Evolutionary conservation across 768 basidiomycete genomes (phyloP).

Genomic region (Amanita exitialis): DNA sequence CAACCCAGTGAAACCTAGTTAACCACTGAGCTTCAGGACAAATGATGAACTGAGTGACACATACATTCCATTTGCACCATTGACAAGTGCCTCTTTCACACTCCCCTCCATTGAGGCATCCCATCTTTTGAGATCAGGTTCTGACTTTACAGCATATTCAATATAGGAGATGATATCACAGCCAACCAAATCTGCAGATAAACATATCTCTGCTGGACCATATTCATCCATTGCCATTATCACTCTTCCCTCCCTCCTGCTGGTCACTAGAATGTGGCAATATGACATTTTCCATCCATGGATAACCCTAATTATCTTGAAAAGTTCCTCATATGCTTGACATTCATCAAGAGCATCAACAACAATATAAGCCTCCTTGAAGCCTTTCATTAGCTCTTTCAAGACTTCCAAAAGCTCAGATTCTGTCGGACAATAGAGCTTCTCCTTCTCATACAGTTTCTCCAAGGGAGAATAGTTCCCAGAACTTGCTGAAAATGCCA

Average conservation of each 20-base stretch:
- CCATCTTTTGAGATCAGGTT: background rate
- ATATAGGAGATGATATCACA: background rate
- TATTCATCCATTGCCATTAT: background rate
- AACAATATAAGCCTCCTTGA: background rate
- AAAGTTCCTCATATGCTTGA: background rate
- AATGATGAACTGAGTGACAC: background rate
- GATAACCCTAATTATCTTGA: background rate
- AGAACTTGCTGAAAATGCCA: background rate
- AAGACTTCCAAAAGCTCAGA: background rate
- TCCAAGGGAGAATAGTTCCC: background rate
- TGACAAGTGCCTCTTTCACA: background rate
- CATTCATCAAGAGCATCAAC: constrained; percentile 1
- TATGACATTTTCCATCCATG: background rate
- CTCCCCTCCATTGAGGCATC: background rate
- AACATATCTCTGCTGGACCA: background rate
- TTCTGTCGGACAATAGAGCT: background rate
- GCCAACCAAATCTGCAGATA: background rate
- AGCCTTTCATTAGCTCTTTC: background rate
- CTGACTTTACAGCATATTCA: background rate
- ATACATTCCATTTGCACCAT: background rate
- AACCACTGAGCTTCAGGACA: background rate
- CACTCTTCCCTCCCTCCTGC: background rate
- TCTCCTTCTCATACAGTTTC: background rate
- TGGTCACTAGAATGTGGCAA: background rate
- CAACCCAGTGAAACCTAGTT: background rate